These are phyloP conservation scores for Trifolium subterraneum DNA, from an alignment of 306 rosid genomes.

Conservation along the genomic window DNA sequence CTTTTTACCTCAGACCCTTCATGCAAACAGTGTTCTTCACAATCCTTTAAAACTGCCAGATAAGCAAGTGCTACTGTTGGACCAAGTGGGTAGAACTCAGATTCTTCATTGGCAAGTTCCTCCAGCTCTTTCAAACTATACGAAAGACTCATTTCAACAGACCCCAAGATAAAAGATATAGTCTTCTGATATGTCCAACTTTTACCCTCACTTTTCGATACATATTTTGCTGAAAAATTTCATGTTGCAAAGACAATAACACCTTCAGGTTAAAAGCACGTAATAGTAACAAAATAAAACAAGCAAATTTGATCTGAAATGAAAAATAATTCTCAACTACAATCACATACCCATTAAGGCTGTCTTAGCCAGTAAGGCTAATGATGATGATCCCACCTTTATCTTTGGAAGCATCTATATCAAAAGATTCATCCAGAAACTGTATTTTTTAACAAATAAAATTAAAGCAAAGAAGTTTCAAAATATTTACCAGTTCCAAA, in stretches of 20 bases:
- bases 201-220: conserved; percentile 81
- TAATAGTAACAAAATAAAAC: conserved; percentile 21
- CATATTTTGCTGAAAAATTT: conserved; percentile 79
- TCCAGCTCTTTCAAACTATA: conserved; percentile 68
- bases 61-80: conserved; percentile 85
- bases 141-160: conserved; percentile 89
- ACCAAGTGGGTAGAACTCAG: conserved; percentile 91
- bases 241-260: conserved; percentile 43
- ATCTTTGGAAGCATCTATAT: conserved; percentile 81
- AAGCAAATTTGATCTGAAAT: conserved; percentile 37
- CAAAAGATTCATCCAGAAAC: conserved; percentile 47
- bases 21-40: conserved; percentile 74
- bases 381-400: conserved; percentile 84
- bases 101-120: conserved; percentile 77
- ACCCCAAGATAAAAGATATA: conserved; percentile 78
- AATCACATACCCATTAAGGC: conserved; percentile 82
- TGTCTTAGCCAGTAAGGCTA: conserved; percentile 88
- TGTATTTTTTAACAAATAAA: conserved; percentile 16
- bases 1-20: conserved; percentile 94
- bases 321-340: conserved; percentile 28
- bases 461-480: conserved; percentile 13
- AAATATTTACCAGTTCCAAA: conserved; percentile 1
- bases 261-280: conserved; percentile 38
- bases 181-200: conserved; percentile 86
- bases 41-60: conserved; percentile 80